Evolutionary conservation across 176 grass and related monocot species (phyloP), one percentile per base, ranked within the genome.

Genomic region (Ensete ventricosum): DNA sequence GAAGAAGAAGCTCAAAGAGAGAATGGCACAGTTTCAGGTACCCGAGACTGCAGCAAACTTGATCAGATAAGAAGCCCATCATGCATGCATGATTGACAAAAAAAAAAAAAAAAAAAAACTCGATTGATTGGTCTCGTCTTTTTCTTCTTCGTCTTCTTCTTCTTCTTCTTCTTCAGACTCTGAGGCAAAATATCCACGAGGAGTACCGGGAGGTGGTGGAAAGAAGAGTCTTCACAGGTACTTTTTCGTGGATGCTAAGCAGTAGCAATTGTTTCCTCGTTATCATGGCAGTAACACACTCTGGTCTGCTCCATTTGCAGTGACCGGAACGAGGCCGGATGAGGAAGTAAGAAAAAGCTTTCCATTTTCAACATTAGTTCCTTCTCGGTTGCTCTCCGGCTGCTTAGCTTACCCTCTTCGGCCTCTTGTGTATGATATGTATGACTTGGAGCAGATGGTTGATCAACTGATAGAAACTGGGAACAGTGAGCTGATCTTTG

Each of bases 391-490:
- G 34, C 34, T 43, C 34, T 43, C 34, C 34, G 34, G 34, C 24
- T 1, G 24, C 24, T 25, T 25, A 25, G 24, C 34, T 43, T 43
- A 43, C 34, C 34, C 34, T 43, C 29, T 4, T 34, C 29, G 29
- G 3, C 29, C 29, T 34, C 34, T 43, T 0, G 34, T 43, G 34
- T 43, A 3, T 43, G 24, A 25, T 25, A 25, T 25, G 34, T 25
- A 25, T 25, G 34, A 43, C 34, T 16, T 72, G 24, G 62, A 72
- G 16, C 77, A 87, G 85, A 87, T 64, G 57, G 72, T 87, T 2
- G 85, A 87, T 63, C 26, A 87, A 62, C 22, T 87, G 71, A 83
- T 87, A 65, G 85, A 87, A 73, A 87, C 81, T 0, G 85, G 85
- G 58, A 70, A 80, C 21, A 81, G 85, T 13, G 85, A 87, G 73